A percentile compares a stretch with the other conserved stretches of the same genome.
These are phyloP conservation scores for Tillandsia fasciculata DNA, from an alignment of 176 grass and related monocot species.

Conservation along the genomic window DNA sequence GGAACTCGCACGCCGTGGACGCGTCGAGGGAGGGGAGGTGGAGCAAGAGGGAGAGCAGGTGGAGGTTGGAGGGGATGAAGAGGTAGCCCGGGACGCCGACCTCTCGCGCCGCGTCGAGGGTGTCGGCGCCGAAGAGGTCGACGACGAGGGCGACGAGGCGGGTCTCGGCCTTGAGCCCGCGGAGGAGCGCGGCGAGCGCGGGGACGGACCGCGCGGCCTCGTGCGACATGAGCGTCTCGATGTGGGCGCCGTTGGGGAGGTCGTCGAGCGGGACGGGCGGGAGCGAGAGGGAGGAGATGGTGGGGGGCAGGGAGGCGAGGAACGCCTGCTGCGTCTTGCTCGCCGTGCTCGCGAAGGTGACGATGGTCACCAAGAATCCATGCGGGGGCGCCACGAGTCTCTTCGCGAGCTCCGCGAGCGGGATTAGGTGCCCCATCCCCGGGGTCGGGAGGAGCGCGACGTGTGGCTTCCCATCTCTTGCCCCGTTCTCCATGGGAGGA, in stretches of 20 bases:
- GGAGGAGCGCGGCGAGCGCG: neutral
- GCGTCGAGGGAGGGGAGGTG: constrained; percentile 61
- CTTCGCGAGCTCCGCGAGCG: constrained; percentile 47
- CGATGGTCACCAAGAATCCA: constrained; percentile 45
- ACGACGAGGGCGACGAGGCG: constrained; percentile 37
- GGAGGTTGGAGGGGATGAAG: constrained; percentile 63
- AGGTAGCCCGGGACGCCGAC: constrained; percentile 30
- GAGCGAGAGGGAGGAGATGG: constrained; percentile 21
- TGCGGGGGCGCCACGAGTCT: constrained; percentile 33
- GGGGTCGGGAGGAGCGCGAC: constrained; percentile 43
- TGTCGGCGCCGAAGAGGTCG: constrained; percentile 33
- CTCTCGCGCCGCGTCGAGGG: constrained; percentile 24
- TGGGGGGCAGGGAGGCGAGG: constrained; percentile 13
- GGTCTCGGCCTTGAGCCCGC: neutral
- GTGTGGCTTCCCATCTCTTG: constrained; percentile 14
- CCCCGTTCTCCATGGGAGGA: constrained; percentile 11
- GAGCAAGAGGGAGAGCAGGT: constrained; percentile 40
- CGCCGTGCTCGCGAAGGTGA: constrained; percentile 35
- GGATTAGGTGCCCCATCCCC: constrained; percentile 69
- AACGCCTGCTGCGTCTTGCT: constrained; percentile 27
- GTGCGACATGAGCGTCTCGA: constrained; percentile 44
- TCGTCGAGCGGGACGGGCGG: constrained; percentile 31
- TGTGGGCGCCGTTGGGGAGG: constrained; percentile 23
- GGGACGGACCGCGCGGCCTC: constrained; percentile 6
- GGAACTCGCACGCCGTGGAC: constrained; percentile 20